A percentile compares a stretch with the other conserved stretches of the same genome.
Conservation (phyloP, 1,139 yeast species). For the Suhomyces bokatorum region DNA sequence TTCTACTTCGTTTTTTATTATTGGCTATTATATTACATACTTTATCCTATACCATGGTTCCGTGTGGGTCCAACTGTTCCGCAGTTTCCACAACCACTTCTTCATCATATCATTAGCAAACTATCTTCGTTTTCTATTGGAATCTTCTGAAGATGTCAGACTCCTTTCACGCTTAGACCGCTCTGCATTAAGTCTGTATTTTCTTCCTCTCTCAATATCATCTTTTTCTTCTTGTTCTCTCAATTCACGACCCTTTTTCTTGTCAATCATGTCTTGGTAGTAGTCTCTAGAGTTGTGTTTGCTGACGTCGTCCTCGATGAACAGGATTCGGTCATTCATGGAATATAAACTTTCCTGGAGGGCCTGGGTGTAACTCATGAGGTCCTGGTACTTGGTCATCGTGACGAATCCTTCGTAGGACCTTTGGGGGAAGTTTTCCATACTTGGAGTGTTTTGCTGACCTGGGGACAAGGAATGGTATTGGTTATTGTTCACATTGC, state of each 20-base stretch:
- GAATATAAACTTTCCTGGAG: slow-evolving; percentile 31
- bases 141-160: no score
- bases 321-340: slow-evolving; percentile 27
- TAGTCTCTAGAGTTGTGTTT: background rate
- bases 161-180: background rate
- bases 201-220: slow-evolving; percentile 15
- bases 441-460: background rate
- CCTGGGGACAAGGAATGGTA: background rate
- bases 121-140: background rate
- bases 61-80: background rate
- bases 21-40: no score
- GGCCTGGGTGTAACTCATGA: slow-evolving; percentile 35
- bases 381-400: slow-evolving; percentile 34
- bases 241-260: slow-evolving; percentile 13
- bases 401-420: slow-evolving; percentile 20
- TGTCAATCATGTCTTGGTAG: slow-evolving; percentile 14
- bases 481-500: background rate
- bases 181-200: slow-evolving; percentile 7
- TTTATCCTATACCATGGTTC: background rate
- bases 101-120: background rate
- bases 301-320: slow-evolving; percentile 19
- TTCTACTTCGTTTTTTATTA: no score
- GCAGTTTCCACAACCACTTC: background rate
- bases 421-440: background rate
- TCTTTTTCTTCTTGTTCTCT: slow-evolving; percentile 12